Percentiles rank a stretch among this genome's conserved stretches.
Conservation (phyloP, 495 filamentous ascomycete genomes). For the Aspergillus asperescens region DNA sequence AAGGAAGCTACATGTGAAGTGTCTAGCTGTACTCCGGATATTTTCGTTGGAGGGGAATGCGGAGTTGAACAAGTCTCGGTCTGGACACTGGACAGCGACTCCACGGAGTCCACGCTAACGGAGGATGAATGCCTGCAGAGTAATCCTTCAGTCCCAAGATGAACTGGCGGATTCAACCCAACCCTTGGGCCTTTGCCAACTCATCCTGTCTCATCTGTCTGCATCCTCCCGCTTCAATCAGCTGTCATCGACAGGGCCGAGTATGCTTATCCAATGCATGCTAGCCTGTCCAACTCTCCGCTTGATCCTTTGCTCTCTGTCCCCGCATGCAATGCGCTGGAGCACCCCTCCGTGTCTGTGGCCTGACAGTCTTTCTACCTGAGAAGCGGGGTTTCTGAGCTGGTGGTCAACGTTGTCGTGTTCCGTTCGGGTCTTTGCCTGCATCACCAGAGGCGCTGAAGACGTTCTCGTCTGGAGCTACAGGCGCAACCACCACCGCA, state of each 20-base stretch:
- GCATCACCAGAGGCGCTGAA: conserved; percentile 9
- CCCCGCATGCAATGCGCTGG: conserved; percentile 12
- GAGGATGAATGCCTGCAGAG: background rate
- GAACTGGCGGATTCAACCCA: too few relatives aligned
- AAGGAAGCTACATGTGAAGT: background rate
- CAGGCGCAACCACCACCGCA: conserved; percentile 4
- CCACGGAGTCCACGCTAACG: background rate
- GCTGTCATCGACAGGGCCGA: conserved; percentile 2
- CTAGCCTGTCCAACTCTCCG: conserved; percentile 6
- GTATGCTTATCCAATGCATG: conserved; percentile 14
- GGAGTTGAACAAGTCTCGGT: background rate
- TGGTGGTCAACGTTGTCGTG: conserved; percentile 8
- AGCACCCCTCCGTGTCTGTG: conserved; percentile 13
- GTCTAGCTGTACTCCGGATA: background rate
- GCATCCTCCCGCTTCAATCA: conserved; percentile 12
- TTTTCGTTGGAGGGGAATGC: background rate
- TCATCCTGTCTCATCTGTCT: background rate
- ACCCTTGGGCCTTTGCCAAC: conserved; percentile 1
- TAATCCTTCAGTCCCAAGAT: background rate
- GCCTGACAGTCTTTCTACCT: background rate
- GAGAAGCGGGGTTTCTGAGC: conserved; percentile 5
- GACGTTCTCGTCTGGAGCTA: background rate
- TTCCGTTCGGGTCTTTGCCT: conserved; percentile 13
- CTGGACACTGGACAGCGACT: background rate
- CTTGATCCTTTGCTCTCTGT: conserved; percentile 11